Evolutionary conservation across 225 moss, liverwort and hornwort species (phyloP), one percentile per base, ranked within the genome.

Genomic region (Ulota crispa): DNA sequence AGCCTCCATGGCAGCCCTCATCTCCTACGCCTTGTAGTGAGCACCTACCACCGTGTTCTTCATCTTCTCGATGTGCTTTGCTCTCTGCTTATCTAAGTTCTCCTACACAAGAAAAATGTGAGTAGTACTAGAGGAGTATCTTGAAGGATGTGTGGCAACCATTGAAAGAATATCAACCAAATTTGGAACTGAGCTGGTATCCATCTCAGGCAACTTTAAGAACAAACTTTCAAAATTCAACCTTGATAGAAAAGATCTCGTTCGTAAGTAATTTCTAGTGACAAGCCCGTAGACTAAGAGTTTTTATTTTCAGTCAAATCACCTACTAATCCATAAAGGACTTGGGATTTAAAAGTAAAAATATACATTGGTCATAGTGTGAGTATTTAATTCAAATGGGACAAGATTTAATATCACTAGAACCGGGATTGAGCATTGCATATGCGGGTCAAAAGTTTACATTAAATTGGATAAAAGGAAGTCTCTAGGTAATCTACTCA

Each of bases 41-140:
- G 83, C 88, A 73, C 65, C 78, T 26, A 86, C 88, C 66, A 88
- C 83, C n/a, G 81, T 83, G 34, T 88, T 88, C 83, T 88, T 86
- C 88, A 86, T 88, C 78, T 64, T 83, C 75, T 88, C 86, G 8
- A 88, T 65, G 64, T 88, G 81, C 78, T 83, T 86, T 13, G 88
- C 88, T 73, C 86, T 81, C 39, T 73, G 64, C 65, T 83, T 81
- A 73, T 88, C 88, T 61, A 88, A 62, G 6, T 83, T 57, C 78
- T 88, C 86, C 83, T 88, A 66, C 39, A 15, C 61, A 69, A 50
- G 62, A 52, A 39, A 5, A 57, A 59, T 7, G 73, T 11, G 14
- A 54, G 34, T 9, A 16, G 15, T 27, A 14, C 21, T 53, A 20
- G 14, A 10, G 37, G 16, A 45, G 9, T 43, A 59, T 70, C 59